Conservation (phyloP, 257 asterid species). For the Ilex asprella region DNA sequence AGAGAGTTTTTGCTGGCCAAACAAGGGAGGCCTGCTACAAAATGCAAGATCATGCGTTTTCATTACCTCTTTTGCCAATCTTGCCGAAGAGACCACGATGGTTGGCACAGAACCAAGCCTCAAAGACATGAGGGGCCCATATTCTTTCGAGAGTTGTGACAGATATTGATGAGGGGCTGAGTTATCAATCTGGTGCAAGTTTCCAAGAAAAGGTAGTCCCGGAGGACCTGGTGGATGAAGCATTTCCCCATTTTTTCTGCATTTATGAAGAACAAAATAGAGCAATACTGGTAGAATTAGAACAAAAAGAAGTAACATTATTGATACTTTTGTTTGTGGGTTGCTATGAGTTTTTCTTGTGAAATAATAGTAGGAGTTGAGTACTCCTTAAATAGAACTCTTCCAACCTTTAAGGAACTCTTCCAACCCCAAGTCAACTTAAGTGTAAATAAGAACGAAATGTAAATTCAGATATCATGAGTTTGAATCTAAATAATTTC, state of each 20-base stretch:
- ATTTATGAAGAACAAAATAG: not conserved
- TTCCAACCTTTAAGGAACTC: no score
- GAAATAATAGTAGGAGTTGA: no score
- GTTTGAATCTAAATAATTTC: no score
- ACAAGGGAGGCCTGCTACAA: not conserved
- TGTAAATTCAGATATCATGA: no score
- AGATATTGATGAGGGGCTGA: not conserved
- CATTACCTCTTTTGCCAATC: not conserved
- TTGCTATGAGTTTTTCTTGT: no score
- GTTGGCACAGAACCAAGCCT: not conserved
- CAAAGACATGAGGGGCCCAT: not conserved
- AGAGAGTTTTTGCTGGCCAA: not conserved
- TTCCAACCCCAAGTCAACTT: no score
- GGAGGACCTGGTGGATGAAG: not conserved
- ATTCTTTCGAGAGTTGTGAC: not conserved
- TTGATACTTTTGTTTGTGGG: no score
- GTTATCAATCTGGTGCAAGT: not conserved
- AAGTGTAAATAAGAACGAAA: no score
- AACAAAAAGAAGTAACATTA: not conserved
- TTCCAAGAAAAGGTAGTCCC: not conserved
- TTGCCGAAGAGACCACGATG: not conserved
- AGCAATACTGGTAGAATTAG: not conserved
- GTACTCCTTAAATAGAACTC: no score
- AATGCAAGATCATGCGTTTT: not conserved
- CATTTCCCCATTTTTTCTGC: not conserved